These are phyloP conservation scores for Blastobotrys capitulatus DNA, from an alignment of 1,139 yeast species.

Conservation along the genomic window DNA sequence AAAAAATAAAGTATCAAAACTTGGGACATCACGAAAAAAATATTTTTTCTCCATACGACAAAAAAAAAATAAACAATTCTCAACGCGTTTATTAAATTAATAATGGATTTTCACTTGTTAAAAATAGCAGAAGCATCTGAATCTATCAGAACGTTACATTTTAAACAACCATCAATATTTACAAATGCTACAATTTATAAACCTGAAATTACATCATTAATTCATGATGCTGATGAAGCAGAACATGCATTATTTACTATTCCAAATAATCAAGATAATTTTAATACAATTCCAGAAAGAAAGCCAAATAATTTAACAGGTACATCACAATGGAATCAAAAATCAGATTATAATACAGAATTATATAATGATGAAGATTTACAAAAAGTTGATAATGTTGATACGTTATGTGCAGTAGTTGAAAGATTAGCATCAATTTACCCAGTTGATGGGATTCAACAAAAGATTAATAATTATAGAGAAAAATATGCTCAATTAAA, in stretches of 20 bases:
- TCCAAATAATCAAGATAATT: slow-evolving; percentile 3
- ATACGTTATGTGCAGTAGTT: slow-evolving; percentile 31
- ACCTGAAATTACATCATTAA: slow-evolving; percentile 52
- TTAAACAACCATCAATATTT: slow-evolving; percentile 54
- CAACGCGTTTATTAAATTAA: background rate
- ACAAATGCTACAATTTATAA: slow-evolving; percentile 55
- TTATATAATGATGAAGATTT: slow-evolving; percentile 20
- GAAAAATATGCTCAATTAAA: slow-evolving; percentile 23
- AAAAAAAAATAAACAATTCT: background rate
- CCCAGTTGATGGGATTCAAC: slow-evolving; percentile 31
- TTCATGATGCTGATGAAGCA: slow-evolving; percentile 54
- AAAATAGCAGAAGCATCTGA: slow-evolving; percentile 26
- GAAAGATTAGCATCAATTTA: slow-evolving; percentile 28
- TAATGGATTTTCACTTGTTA: slow-evolving; percentile 25
- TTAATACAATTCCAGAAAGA: slow-evolving; percentile 16
- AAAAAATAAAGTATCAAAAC: background rate
- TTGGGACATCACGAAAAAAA: slow-evolving; percentile 1
- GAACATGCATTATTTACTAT: slow-evolving; percentile 47
- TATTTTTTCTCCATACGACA: background rate
- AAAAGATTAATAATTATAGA: slow-evolving; percentile 23
- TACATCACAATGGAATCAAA: background rate
- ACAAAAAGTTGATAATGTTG: slow-evolving; percentile 23
- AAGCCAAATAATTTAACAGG: slow-evolving; percentile 1
- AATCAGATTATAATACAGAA: background rate
- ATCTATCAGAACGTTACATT: slow-evolving; percentile 37